These are phyloP conservation scores for Eucalyptus rudis DNA, from an alignment of 345 rosid species.

Conservation along the genomic window DNA sequence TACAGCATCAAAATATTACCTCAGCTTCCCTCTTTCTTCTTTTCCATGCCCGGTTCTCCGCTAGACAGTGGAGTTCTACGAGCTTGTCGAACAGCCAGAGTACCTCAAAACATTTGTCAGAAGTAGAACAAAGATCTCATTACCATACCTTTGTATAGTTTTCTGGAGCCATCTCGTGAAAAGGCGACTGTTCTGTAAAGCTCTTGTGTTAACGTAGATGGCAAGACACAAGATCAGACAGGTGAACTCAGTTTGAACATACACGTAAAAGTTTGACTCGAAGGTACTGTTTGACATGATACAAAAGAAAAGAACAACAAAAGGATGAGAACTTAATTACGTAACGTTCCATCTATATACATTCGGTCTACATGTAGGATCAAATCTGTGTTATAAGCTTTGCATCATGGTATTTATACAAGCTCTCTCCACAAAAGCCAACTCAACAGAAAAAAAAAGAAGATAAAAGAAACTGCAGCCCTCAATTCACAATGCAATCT, in stretches of 20 bases:
- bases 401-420: not conserved
- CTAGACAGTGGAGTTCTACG: not conserved
- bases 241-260: not conserved
- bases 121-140: not conserved
- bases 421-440: not conserved
- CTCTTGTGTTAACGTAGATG: not conserved
- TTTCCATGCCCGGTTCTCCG: not conserved
- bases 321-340: not conserved
- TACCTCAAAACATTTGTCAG: not conserved
- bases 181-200: not conserved
- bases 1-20: not conserved
- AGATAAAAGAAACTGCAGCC: not conserved
- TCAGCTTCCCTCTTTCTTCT: not conserved
- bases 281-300: not conserved
- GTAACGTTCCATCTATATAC: not conserved
- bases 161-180: not conserved
- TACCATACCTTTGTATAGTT: not conserved
- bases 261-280: not conserved
- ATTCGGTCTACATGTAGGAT: not conserved
- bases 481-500: not conserved
- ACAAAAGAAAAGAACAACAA: too few species aligned
- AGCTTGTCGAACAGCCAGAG: not conserved
- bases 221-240: not conserved
- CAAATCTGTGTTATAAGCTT: not conserved
- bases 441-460: not conserved